Conservation (phyloP, 371 early-diverging fungal species). For the Conidiobolus incongruus region DNA sequence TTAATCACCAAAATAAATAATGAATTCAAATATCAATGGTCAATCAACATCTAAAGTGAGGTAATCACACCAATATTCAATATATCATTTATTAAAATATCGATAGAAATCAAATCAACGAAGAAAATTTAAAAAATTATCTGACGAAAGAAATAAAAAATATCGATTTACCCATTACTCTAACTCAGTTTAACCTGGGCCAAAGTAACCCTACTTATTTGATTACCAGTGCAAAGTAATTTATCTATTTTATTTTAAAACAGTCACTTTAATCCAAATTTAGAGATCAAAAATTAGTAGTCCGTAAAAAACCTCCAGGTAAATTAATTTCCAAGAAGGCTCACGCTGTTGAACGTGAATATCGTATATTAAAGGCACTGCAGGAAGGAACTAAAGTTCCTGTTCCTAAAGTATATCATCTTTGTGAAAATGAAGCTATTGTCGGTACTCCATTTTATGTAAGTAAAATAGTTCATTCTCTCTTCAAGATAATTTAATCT, state of each 20-base stretch:
- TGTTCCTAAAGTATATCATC: conserved; percentile 61
- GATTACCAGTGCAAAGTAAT: conserved; percentile 37
- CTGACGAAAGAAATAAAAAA: conserved; percentile 19
- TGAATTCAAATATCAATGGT: no score
- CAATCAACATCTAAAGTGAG: neutral
- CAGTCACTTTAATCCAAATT: no score
- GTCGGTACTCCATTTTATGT: conserved; percentile 84
- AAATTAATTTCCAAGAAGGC: conserved; percentile 58
- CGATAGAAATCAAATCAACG: conserved; percentile 36
- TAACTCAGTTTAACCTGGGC: conserved; percentile 68
- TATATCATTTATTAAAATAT: neutral
- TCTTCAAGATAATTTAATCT: no score
- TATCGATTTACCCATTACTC: conserved; percentile 32
- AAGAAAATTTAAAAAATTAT: conserved; percentile 24
- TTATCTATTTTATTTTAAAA: no score
- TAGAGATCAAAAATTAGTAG: conserved; percentile 38
- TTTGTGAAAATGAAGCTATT: conserved; percentile 54
- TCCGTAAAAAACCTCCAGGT: conserved; percentile 87
- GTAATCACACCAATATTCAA: no score
- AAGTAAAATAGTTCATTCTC: conserved; percentile 6
- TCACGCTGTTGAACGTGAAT: conserved; percentile 85
- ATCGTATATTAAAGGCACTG: conserved; percentile 49
- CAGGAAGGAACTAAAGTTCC: conserved; percentile 50
- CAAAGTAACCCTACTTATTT: conserved; percentile 85
- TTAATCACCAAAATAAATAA: no score